A percentile compares a stretch with the other conserved stretches of the same genome.
Conservation (phyloP, 2,329 filamentous ascomycete species). For the Aspergillus fischeri region DNA sequence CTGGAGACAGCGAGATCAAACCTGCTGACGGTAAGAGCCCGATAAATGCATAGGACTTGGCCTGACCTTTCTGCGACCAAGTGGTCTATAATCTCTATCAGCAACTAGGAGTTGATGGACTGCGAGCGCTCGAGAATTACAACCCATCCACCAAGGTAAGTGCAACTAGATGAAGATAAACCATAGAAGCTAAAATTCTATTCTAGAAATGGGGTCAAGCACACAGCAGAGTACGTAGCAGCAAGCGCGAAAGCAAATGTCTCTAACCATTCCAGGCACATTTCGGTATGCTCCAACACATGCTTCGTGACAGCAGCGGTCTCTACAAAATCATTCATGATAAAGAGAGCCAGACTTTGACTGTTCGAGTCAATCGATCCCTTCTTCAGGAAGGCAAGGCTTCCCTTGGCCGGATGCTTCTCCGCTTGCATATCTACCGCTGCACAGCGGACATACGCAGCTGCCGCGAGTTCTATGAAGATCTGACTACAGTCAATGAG, state of each 20-base stretch:
- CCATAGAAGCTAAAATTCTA: neutral
- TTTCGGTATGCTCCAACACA: slow-evolving; percentile 59
- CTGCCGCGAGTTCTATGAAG: slow-evolving; percentile 55
- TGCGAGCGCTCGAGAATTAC: slow-evolving; percentile 38
- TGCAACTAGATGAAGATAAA: slow-evolving; percentile 19
- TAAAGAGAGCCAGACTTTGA: slow-evolving; percentile 26
- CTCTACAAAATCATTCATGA: slow-evolving; percentile 51
- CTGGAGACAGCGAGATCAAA: neutral
- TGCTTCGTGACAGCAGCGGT: slow-evolving; percentile 51
- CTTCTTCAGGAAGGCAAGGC: slow-evolving; percentile 47
- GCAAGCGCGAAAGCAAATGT: neutral
- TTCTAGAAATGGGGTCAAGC: slow-evolving; percentile 14
- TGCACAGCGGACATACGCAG: slow-evolving; percentile 55
- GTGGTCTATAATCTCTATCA: slow-evolving; percentile 42
- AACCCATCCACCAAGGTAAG: slow-evolving; percentile 39
- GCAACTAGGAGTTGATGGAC: slow-evolving; percentile 40
- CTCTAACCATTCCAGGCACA: slow-evolving; percentile 44
- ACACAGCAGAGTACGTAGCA: slow-evolving; percentile 11
- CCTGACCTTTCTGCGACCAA: slow-evolving; percentile 30
- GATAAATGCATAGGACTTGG: neutral
- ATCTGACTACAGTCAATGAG: slow-evolving; percentile 52
- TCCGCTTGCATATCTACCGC: slow-evolving; percentile 59
- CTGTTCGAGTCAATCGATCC: slow-evolving; percentile 4
- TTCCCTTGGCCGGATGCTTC: slow-evolving; percentile 56
- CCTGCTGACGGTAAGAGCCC: slow-evolving; percentile 10